Evolutionary conservation across 192 early-diverging fungal genomes (phyloP).

Genomic region (Linderina pennispora): DNA sequence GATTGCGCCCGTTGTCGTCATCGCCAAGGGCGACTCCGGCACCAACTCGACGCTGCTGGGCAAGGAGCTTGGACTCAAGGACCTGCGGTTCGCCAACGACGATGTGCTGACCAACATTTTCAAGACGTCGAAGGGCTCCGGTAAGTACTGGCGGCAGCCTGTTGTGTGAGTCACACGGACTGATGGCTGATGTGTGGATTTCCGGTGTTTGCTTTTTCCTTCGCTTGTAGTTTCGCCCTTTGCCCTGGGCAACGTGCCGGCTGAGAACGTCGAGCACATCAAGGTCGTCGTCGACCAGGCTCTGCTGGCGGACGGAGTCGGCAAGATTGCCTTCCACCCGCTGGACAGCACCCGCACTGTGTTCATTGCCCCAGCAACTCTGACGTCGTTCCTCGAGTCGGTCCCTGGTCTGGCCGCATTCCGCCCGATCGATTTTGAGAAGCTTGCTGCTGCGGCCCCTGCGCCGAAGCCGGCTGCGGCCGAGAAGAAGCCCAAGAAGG

Average conservation of each 20-base stretch:
- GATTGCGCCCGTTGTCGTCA: conserved; percentile 56
- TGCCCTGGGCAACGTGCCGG: conserved; percentile 55
- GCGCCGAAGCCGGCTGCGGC: conserved; percentile 23
- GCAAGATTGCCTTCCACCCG: conserved; percentile 62
- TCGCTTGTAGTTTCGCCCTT: conserved; percentile 79
- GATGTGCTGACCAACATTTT: conserved; percentile 56
- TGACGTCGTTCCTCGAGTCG: conserved; percentile 55
- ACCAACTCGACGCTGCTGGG: conserved; percentile 49
- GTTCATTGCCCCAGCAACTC: conserved; percentile 50
- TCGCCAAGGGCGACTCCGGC: conserved; percentile 52
- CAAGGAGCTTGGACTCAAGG: conserved; percentile 56
- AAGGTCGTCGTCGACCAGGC: conserved; percentile 69
- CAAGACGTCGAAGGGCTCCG: conserved; percentile 52
- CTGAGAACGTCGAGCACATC: conserved; percentile 51
- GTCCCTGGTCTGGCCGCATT: conserved; percentile 53
- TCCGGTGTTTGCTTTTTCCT: too few relatives aligned
- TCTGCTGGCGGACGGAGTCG: conserved; percentile 45
- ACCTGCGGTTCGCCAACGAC: conserved; percentile 66
- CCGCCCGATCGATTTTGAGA: conserved; percentile 46
- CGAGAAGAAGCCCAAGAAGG: conserved; percentile 48
- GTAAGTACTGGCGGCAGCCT: conserved; percentile 27
- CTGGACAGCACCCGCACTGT: conserved; percentile 50
- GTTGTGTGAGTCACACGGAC: conserved; percentile 16
- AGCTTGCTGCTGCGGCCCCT: conserved; percentile 49
- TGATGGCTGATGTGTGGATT: too few relatives aligned